Base-by-base conservation (phyloP, 257 asterid species). In the Solanum chiquidenum region DNA sequence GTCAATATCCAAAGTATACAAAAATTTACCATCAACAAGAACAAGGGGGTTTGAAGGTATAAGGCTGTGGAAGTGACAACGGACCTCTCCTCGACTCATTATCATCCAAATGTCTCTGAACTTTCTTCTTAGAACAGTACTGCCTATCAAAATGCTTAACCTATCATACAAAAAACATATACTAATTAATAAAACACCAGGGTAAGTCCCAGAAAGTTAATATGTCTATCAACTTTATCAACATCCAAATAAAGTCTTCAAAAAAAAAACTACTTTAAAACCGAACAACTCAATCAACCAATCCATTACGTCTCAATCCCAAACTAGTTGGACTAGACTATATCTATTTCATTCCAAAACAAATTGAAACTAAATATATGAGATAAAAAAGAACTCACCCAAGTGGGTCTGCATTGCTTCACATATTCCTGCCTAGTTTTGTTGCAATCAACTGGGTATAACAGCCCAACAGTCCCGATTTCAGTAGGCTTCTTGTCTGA, bases 71-170 rank as follows among this genome's bases (percentile, higher is more conserved):
- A 89, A 96, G 98, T 42, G 92, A 88, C 96, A 95, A 91, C 92
- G 96, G 98, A 95, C 99, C 99, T 95, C 98, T 93, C 93, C 98
- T 94, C 52, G 95, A 88, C 73, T 94, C 98, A 52, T 85, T 91
- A 88, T 97, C 99, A 88, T 95, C 99, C 98, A 97, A 90, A 77
- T 94, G 96, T 94, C 99, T 93, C 77, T 93, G 94, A 90, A 91
- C 95, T 90, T 95, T 94, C 95, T 92, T 95, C 91, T 95, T 95
- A 38, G 91, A 94, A 90, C 99, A 97, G 88, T 95, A 93, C 89
- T 94, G 98, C 95, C 98, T 89, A 89, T 97, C 99, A 88, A 97
- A 97, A 93, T 95, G 98, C 93, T 95, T 95, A 91, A 97, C 99
- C 99, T 95, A 85, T 86, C 14, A 44, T 10, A 82, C 68, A 76